Evolutionary conservation across 257 asterid species (phyloP).

Genomic region (Solanum acaule): DNA sequence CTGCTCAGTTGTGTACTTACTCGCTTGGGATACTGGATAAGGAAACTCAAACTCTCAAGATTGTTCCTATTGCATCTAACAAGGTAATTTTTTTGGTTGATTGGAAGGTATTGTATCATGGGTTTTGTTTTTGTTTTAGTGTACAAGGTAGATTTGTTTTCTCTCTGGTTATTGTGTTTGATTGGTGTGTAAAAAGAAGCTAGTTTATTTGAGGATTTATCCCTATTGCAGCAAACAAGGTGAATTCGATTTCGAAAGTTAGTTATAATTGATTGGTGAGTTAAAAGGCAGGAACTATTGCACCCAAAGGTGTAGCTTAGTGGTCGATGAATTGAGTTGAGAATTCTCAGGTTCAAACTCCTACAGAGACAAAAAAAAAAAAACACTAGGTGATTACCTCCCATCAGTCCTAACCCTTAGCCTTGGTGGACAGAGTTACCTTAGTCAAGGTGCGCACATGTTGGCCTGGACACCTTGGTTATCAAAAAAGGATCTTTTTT

Average conservation of each 20-base stretch:
- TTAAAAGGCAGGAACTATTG: background rate
- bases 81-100: background rate
- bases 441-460: background rate
- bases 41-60: slow-evolving; percentile 40
- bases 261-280: background rate
- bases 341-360: background rate
- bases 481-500: background rate
- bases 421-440: background rate
- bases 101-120: background rate
- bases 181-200: background rate
- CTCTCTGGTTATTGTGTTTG: background rate
- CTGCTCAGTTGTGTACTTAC: slow-evolving; percentile 55
- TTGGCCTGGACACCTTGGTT: background rate
- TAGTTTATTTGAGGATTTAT: background rate
- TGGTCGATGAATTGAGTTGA: background rate
- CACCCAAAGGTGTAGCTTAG: background rate
- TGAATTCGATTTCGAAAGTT: background rate
- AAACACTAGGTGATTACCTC: background rate
- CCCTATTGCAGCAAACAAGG: slow-evolving; percentile 36
- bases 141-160: background rate
- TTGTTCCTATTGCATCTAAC: slow-evolving; percentile 47
- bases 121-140: background rate
- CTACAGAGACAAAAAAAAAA: background rate
- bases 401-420: background rate
- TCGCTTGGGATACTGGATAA: slow-evolving; percentile 71